A percentile compares a stretch with the other conserved stretches of the same genome.
Evolutionary conservation across 2,329 filamentous ascomycete species (phyloP).

Genomic region (Aspergillus neotritici): DNA sequence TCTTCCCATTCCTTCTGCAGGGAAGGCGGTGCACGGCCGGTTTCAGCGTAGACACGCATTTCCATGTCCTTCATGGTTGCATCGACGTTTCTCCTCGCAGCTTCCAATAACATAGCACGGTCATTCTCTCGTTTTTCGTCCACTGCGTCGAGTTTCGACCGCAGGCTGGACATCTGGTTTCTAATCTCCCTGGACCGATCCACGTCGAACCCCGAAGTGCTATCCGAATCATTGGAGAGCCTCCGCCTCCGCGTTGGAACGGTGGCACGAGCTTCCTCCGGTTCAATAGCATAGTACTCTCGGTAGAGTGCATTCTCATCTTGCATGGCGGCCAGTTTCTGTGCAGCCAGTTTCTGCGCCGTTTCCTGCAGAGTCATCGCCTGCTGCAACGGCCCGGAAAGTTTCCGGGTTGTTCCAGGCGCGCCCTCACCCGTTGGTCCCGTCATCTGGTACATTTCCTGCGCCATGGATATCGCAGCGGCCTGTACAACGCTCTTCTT

Average conservation of each 20-base stretch:
- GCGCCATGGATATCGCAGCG: conserved; percentile 83
- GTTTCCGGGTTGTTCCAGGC: background rate
- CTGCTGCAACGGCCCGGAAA: conserved; percentile 15
- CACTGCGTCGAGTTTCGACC: conserved; percentile 52
- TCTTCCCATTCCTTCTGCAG: conserved; percentile 72
- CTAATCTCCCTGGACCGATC: conserved; percentile 67
- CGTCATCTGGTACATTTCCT: conserved; percentile 69
- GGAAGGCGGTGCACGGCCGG: conserved; percentile 64
- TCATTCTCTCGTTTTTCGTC: conserved; percentile 56
- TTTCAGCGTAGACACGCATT: conserved; percentile 68
- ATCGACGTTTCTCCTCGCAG: conserved; percentile 81
- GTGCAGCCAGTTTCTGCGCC: conserved; percentile 78
- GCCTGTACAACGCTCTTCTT: conserved; percentile 68
- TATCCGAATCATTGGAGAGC: conserved; percentile 59
- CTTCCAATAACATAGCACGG: conserved; percentile 67
- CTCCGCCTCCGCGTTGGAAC: conserved; percentile 56
- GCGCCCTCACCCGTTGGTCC: conserved; percentile 32
- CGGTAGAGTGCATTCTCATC: conserved; percentile 64
- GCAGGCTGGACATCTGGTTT: conserved; percentile 73
- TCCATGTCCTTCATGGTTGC: conserved; percentile 75
- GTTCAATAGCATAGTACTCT: conserved; percentile 67
- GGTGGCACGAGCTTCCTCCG: conserved; percentile 40
- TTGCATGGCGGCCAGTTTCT: conserved; percentile 74
- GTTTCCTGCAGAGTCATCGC: conserved; percentile 65
- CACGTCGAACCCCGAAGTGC: conserved; percentile 55